These are phyloP conservation scores for Cichorium intybus DNA, from an alignment of 140 eudicot genomes.

Conservation along the genomic window DNA sequence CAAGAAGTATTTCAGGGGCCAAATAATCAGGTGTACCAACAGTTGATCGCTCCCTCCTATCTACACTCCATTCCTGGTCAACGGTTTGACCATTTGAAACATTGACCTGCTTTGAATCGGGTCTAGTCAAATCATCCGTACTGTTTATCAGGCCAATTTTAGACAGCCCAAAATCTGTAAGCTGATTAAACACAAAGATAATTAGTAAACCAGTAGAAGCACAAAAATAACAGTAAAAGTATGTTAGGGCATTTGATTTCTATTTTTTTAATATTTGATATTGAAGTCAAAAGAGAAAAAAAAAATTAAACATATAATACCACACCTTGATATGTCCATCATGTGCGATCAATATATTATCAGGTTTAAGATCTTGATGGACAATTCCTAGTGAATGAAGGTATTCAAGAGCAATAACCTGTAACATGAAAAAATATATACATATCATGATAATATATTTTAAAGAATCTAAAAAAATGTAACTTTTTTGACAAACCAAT, in stretches of 20 bases:
- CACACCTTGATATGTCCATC: conserved; percentile 90
- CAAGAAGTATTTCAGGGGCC: too few relatives aligned
- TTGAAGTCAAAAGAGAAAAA: background rate
- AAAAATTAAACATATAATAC: background rate
- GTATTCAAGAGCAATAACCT: conserved; percentile 95
- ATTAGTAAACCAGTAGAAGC: conserved; percentile 6
- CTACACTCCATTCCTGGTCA: too few relatives aligned
- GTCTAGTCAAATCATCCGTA: conserved; percentile 56
- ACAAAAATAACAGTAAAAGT: too few relatives aligned
- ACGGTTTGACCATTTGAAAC: conserved; percentile 32
- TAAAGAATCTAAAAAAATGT: background rate
- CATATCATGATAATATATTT: background rate
- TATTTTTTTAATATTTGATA: too few relatives aligned
- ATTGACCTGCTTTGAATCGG: conserved; percentile 32
- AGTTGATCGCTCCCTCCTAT: too few relatives aligned
- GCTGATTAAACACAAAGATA: conserved; percentile 35
- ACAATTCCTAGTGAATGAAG: conserved; percentile 82
- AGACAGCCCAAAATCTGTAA: too few relatives aligned
- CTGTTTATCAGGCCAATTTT: conserved; percentile 84
- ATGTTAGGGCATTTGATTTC: too few relatives aligned
- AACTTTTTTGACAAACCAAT: conserved; percentile 48
- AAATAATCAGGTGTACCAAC: too few relatives aligned
- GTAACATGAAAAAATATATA: conserved; percentile 29
- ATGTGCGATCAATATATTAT: conserved; percentile 79
- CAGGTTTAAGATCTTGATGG: conserved; percentile 91